These are phyloP conservation scores for Metarhizium humberi DNA, from an alignment of 2,329 filamentous ascomycete species.

Conservation along the genomic window DNA sequence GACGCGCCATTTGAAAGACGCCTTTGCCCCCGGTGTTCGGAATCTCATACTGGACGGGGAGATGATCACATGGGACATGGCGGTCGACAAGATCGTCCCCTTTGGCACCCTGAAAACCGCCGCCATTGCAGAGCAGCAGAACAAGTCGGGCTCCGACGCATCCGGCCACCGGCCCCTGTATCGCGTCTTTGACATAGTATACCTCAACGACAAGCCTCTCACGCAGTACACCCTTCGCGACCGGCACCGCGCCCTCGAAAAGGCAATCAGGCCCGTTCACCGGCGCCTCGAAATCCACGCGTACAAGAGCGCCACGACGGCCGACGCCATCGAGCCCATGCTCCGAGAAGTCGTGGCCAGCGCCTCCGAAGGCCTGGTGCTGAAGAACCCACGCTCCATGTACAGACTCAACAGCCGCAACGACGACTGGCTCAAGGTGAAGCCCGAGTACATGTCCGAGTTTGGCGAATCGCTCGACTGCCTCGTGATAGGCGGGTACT, in stretches of 20 bases:
- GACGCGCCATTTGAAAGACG: constrained; percentile 68
- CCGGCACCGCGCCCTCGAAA: constrained; percentile 64
- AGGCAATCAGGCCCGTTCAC: constrained; percentile 58
- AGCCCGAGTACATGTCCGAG: constrained; percentile 96
- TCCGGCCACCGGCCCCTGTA: constrained; percentile 58
- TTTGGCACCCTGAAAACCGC: constrained; percentile 94
- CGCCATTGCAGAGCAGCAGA: constrained; percentile 66
- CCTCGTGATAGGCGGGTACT: constrained; percentile 85
- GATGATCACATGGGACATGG: constrained; percentile 97
- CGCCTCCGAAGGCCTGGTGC: constrained; percentile 78
- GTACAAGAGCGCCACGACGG: constrained; percentile 55
- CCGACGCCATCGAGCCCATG: constrained; percentile 67
- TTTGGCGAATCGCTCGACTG: constrained; percentile 92
- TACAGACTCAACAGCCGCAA: constrained; percentile 86
- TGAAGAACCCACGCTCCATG: constrained; percentile 84
- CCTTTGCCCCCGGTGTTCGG: constrained; percentile 67
- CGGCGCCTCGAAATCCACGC: constrained; percentile 77
- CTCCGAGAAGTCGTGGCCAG: constrained; percentile 79
- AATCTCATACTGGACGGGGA: constrained; percentile 93
- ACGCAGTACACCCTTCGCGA: constrained; percentile 78
- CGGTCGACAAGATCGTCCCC: constrained; percentile 70
- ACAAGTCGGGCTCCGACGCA: constrained; percentile 43
- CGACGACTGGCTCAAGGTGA: constrained; percentile 97
- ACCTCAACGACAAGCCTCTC: constrained; percentile 71
- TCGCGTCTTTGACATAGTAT: constrained; percentile 83